Percentiles rank a stretch among this genome's conserved stretches.
Conservation (phyloP, 257 asterid species). For the Rhazya stricta region DNA sequence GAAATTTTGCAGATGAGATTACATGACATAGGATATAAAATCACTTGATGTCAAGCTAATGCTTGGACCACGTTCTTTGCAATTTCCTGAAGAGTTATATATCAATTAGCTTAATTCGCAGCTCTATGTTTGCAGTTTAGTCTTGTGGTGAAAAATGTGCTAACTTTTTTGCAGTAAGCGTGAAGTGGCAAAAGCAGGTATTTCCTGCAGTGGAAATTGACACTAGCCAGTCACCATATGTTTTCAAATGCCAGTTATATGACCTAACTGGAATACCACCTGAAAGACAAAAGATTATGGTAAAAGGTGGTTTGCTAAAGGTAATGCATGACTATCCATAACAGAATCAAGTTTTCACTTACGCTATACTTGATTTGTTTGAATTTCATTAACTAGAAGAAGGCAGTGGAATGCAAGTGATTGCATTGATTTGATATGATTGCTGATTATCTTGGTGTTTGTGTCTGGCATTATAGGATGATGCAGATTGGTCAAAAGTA, state of each 20-base stretch:
- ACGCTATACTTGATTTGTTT: slow-evolving; percentile 15
- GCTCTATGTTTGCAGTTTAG: neutral
- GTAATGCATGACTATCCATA: slow-evolving; percentile 29
- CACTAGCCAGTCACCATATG: slow-evolving; percentile 80
- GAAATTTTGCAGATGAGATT: neutral
- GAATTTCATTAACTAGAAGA: slow-evolving; percentile 1
- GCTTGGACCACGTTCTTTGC: neutral
- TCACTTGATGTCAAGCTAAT: neutral
- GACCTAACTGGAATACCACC: slow-evolving; percentile 99
- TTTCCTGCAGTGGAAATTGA: slow-evolving; percentile 78
- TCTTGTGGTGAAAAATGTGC: neutral
- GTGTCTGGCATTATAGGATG: slow-evolving; percentile 53
- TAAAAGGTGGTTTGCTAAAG: slow-evolving; percentile 95
- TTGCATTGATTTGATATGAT: neutral
- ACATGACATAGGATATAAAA: neutral
- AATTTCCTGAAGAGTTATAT: neutral
- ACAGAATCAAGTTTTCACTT: neutral
- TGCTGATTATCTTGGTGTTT: slow-evolving; percentile 17
- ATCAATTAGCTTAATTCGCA: neutral
- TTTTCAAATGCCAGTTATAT: slow-evolving; percentile 89
- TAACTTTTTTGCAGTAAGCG: slow-evolving; percentile 63
- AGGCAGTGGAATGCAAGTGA: slow-evolving; percentile 12
- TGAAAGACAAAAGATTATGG: slow-evolving; percentile 98
- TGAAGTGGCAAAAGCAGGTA: slow-evolving; percentile 93
- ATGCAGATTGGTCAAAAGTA: slow-evolving; percentile 86